Evolutionary conservation across 2,329 filamentous ascomycete species (phyloP), one percentile per base, ranked within the genome.

Genomic region (Colletotrichum tofieldiae): DNA sequence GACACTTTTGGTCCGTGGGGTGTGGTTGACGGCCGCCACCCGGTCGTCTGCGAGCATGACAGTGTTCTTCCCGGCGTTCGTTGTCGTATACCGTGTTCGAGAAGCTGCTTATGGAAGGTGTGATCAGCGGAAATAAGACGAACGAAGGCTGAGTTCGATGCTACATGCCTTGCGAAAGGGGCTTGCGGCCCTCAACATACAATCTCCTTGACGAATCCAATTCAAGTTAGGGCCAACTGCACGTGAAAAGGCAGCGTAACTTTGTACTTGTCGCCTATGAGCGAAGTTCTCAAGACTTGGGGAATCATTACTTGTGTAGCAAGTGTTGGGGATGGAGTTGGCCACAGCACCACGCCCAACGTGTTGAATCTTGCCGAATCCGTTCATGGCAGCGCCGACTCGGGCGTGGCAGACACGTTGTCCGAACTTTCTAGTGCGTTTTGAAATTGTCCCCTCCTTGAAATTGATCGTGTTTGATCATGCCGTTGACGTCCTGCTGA

Each of bases 1-100:
- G n/a, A 72, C 54, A 20, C 23, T 63, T 63, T 69, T 41, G 49
- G 69, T 52, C 35, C 54, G 39, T 52, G 52, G n/a, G 20, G n/a
- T n/a, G 29, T 8, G 29, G 11, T 63, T 41, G 52, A 37, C 49
- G 64, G 41, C 12, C 35, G 35, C 69, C 52, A 47, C 35, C 52
- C 29, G 23, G 16, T 43, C 20, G 16, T 43, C 29, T 18, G 51
- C 35, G 35, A n/a, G 9, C 8, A 35, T 16, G 18, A 29, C 23
- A 32, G n/a, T 8, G 16, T 20, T 29, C 43, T 47, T 20, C 20
- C 23, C 8, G 16, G 23, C 35, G 20, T 20, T 37, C 20, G 26
- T 14, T 11, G 3, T 39, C 18, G 47, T 41, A 26, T 20, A 45
- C 11, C 18, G 8, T 9, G 41, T 59, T 63, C 64, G 51, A 63